Percentiles rank a stretch among this genome's conserved stretches.
Conservation (phyloP, 306 rosid genomes). For the Arachis hypogaea region DNA sequence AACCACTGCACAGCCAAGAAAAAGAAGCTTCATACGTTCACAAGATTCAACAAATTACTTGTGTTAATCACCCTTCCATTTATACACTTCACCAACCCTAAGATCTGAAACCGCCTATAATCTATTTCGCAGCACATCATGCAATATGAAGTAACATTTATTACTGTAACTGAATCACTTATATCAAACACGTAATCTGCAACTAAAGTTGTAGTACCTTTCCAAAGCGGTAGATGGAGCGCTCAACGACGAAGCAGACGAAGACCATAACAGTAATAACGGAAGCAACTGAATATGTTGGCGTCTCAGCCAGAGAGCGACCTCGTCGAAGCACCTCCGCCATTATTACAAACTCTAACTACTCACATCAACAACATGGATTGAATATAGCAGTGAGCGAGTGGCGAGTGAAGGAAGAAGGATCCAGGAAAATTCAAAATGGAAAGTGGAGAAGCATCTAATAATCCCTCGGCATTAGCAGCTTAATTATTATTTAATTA, state of each 20-base stretch:
- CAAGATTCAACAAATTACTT: slow-evolving; percentile 23
- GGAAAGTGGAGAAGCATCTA: slow-evolving; percentile 35
- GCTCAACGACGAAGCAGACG: slow-evolving; percentile 75
- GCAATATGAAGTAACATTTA: too few species aligned
- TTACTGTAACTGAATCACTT: too few species aligned
- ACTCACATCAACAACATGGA: slow-evolving; percentile 19
- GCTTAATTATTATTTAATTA: slow-evolving; percentile 27
- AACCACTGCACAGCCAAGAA: slow-evolving; percentile 68
- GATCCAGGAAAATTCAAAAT: slow-evolving; percentile 57
- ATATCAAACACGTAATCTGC: too few species aligned
- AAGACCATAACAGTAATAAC: slow-evolving; percentile 89
- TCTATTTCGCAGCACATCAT: too few species aligned
- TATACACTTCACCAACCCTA: neutral
- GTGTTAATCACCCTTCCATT: neutral
- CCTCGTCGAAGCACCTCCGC: slow-evolving; percentile 49
- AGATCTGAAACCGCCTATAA: too few species aligned
- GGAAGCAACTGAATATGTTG: slow-evolving; percentile 94
- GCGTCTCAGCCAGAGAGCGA: slow-evolving; percentile 90
- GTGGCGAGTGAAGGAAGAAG: slow-evolving; percentile 5
- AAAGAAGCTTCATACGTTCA: slow-evolving; percentile 18
- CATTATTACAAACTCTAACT: slow-evolving; percentile 21
- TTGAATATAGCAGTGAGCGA: too few species aligned
- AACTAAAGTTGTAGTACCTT: slow-evolving; percentile 47
- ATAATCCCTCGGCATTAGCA: neutral
- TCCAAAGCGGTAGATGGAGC: slow-evolving; percentile 81